Conservation (phyloP, 2,329 filamentous ascomycete genomes). For the Westerdykella sp. region DNA sequence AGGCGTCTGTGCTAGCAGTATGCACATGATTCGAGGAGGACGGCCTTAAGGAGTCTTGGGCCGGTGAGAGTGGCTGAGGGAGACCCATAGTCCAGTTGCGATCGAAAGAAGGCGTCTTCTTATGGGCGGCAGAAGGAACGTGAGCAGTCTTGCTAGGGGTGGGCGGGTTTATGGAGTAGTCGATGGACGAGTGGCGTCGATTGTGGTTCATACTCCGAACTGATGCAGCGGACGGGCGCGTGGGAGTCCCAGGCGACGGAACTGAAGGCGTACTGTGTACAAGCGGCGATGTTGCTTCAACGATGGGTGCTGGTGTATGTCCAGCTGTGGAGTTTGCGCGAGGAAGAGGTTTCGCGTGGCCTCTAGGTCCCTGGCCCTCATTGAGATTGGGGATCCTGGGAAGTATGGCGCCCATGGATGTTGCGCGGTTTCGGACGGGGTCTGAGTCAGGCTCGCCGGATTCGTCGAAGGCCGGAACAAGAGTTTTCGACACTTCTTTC, state of each 20-base stretch:
- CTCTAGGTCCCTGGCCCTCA: slow-evolving; percentile 26
- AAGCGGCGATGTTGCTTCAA: slow-evolving; percentile 39
- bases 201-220: slow-evolving; percentile 77
- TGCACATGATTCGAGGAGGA: slow-evolving; percentile 31
- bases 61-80: slow-evolving; percentile 23
- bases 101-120: slow-evolving; percentile 55
- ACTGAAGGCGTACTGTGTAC: slow-evolving; percentile 41
- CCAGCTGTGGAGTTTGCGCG: slow-evolving; percentile 30
- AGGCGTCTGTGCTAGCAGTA: slow-evolving; percentile 25
- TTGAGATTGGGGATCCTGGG: slow-evolving; percentile 35
- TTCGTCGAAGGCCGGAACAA: slow-evolving; percentile 39
- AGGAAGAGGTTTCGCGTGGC: slow-evolving; percentile 21
- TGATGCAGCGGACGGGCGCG: slow-evolving; percentile 70
- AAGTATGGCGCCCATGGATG: slow-evolving; percentile 38
- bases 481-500: slow-evolving; percentile 32
- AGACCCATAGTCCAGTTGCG: slow-evolving; percentile 51
- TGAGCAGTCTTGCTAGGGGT: slow-evolving; percentile 20
- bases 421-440: slow-evolving; percentile 41
- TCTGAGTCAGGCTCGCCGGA: slow-evolving; percentile 40
- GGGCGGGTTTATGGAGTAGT: slow-evolving; percentile 49
- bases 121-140: slow-evolving; percentile 37
- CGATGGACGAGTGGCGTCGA: slow-evolving; percentile 80
- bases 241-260: slow-evolving; percentile 36
- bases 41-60: slow-evolving; percentile 22
- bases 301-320: slow-evolving; percentile 24